Base-by-base conservation (phyloP, 129 eudicot genomes). In the Saussurea involucrata region DNA sequence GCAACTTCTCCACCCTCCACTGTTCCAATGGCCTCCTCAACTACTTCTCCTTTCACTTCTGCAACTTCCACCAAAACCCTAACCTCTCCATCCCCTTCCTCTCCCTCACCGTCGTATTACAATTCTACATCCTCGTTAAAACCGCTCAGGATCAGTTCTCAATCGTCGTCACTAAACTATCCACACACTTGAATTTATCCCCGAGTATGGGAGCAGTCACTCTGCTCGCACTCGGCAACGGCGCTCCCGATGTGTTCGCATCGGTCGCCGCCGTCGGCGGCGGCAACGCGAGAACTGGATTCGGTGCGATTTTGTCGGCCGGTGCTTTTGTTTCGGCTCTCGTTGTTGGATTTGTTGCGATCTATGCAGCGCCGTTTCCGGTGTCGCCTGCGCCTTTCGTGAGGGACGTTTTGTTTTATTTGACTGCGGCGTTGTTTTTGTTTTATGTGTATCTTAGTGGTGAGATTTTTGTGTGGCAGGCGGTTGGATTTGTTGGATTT, bases 171-270 rank as follows among this genome's bases (percentile, higher is more conserved):
- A 89, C 98, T 0, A 89, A 85, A 20, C 90, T 95, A n/a, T 75
- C 92, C 5, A 49, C 79, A 8, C 96, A 78, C 8, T 55, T 95
- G 20, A 81, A 66, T 8, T 68, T 95, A 5, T 76, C 96, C 1
- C 97, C 97, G 0, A 80, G 84, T 4, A 89, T 95, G 90, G 98
- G 91, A 0, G 98, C 98, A 0, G 98, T 95, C 15, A 95, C 98
- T 4, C 82, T 95, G 1, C 66, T 95, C 11, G 96, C 98, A 2
- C 86, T 95, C 8, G 98, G 98, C 0, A 95, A 91, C 76, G 98
- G 98, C 6, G 97, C 98, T 0, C 98, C 98, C 0, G 98, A 95
- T 67, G 97, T 95, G 8, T 95, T 95, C 63, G 87, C 98, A 0
- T 91, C 97, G 1, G 86, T 89, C 12, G 97, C 98, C 10, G 97